These are phyloP conservation scores for Harrya chromipes DNA, from an alignment of 768 basidiomycete genomes.

Conservation along the genomic window DNA sequence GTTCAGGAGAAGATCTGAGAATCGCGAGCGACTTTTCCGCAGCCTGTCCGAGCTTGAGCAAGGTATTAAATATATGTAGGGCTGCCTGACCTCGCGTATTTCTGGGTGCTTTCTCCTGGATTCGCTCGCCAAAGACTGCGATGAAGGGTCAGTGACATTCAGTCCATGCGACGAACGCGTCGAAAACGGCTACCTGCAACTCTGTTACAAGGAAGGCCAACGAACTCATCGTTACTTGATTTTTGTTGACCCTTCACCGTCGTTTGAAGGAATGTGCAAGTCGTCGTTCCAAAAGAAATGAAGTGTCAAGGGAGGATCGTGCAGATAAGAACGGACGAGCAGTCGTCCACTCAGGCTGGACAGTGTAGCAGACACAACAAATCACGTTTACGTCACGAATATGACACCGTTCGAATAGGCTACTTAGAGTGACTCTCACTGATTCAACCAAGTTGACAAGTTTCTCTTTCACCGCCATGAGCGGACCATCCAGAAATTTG, in stretches of 20 bases:
- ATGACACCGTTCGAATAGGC: too few relatives aligned
- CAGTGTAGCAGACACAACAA: too few relatives aligned
- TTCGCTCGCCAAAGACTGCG: conserved; percentile 81
- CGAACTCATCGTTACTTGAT: conserved; percentile 50
- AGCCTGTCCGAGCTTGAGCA: conserved; percentile 46
- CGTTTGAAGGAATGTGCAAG: background rate
- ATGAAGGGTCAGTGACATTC: conserved; percentile 6
- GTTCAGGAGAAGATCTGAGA: conserved; percentile 77
- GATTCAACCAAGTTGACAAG: too few relatives aligned
- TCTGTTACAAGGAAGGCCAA: conserved; percentile 70
- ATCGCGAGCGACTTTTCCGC: conserved; percentile 85
- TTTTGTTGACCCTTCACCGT: background rate
- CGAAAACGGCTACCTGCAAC: conserved; percentile 49
- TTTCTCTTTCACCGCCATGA: too few relatives aligned
- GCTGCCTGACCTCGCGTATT: conserved; percentile 78
- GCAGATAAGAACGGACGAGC: too few relatives aligned
- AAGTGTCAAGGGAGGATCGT: too few relatives aligned
- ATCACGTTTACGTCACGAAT: too few relatives aligned
- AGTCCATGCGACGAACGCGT: background rate
- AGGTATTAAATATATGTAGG: background rate
- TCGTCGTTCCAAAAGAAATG: too few relatives aligned
- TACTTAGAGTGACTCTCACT: too few relatives aligned
- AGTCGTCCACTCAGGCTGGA: too few relatives aligned
- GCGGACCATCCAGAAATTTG: too few relatives aligned
- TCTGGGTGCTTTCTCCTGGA: conserved; percentile 88